Percentiles rank a stretch among this genome's conserved stretches.
Conservation (phyloP, 495 filamentous ascomycete genomes). For the Tuber brumale region DNA sequence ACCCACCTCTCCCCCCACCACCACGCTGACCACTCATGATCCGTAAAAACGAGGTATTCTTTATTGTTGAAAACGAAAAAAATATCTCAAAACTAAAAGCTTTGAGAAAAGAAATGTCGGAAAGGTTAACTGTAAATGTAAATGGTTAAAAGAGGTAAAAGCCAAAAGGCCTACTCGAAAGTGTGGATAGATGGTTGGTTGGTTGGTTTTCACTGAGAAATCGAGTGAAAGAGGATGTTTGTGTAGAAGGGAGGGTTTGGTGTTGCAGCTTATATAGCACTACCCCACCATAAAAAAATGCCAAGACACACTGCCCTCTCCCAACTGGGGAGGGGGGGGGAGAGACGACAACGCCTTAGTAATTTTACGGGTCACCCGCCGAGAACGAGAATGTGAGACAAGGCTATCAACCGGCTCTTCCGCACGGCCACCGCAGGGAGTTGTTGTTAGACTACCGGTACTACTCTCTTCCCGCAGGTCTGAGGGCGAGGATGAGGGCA, state of each 20-base stretch:
- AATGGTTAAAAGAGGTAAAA: not conserved
- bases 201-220: not conserved
- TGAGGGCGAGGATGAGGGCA: not conserved
- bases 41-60: not conserved
- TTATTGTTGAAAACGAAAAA: not conserved
- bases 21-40: conserved; percentile 6
- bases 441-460: too few relatives aligned
- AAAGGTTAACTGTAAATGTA: not conserved
- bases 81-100: not conserved
- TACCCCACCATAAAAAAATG: not conserved
- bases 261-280: not conserved
- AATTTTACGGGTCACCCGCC: not conserved
- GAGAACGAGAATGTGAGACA: not conserved
- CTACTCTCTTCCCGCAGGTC: not conserved
- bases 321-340: not conserved
- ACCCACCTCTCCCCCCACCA: conserved; percentile 9
- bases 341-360: not conserved
- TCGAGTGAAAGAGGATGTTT: not conserved
- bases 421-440: not conserved
- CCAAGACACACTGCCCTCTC: not conserved
- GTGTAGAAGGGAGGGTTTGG: not conserved
- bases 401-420: not conserved
- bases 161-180: not conserved
- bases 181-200: not conserved
- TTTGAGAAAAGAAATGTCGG: not conserved